Base-by-base conservation (phyloP, 805 yeast species). In the Sugiyamaella smithiae region DNA sequence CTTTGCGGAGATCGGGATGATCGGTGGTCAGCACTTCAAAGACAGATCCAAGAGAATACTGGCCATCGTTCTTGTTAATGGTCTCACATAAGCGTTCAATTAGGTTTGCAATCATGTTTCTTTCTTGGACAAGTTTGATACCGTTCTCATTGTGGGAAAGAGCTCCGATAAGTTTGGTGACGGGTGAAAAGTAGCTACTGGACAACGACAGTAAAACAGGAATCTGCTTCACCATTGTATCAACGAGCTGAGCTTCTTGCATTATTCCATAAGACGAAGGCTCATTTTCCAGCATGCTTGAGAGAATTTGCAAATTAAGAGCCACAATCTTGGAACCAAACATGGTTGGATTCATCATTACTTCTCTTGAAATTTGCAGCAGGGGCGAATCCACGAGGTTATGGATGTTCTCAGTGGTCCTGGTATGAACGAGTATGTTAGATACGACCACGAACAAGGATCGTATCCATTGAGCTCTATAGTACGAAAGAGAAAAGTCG, bases 241-340 rank as follows among this genome's bases (percentile, higher is more conserved):
- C 84, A 31, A 90, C 79, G 1, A 86, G 79, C 0, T 80, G 78
- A 0, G 95, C 84, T 63, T 90, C 98, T 35, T 79, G 82, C 55
- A 90, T 72, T 36, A 90, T 82, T 1, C 85, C 75, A 59, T 76
- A 90, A 2, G 96, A 87, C 0, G 97, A 88, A 6, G 97, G 97
- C 59, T 91, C 97, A 56, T 84, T 85, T 62, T 90, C 91, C 24
- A 90, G 81, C 51, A 88, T 86, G 9, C 76, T 76, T 35, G 84
- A 76, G 17, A 88, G 74, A 9, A 83, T 76, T 52, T 80, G 83
- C 31, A 90, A 63, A 0, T 86, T 75, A 19, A 78, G 71, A 0
- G 86, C 71, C 11, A 86, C 64, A 11, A 87, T 65, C 12, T 79
- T 74, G 33, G 81, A 78, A 0, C 96, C 96, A 69, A 88, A 87